Evolutionary conservation across 2,329 filamentous ascomycete species (phyloP).

Genomic region (Aspergillus luchuensis): DNA sequence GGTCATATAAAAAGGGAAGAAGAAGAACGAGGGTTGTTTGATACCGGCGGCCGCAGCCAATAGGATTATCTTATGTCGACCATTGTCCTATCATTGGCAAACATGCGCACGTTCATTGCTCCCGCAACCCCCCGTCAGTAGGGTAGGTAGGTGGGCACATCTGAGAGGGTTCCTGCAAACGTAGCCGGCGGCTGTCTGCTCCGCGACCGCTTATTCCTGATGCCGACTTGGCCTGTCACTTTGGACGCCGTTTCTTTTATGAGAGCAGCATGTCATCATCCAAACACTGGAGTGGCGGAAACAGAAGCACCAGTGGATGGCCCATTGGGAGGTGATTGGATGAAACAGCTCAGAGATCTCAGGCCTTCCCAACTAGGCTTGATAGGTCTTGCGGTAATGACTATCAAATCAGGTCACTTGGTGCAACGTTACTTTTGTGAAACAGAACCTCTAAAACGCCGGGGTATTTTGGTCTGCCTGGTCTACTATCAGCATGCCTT

Average conservation of each 20-base stretch:
- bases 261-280: constrained; percentile 9
- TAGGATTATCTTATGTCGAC: constrained; percentile 19
- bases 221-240: constrained; percentile 8
- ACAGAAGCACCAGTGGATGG: constrained; percentile 11
- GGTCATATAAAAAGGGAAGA: constrained; percentile 8
- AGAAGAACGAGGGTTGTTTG: constrained; percentile 25
- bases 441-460: constrained; percentile 37
- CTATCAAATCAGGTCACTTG: constrained; percentile 32
- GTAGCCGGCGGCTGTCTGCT: constrained; percentile 32
- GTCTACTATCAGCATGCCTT: constrained; percentile 23
- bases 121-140: constrained; percentile 10
- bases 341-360: constrained; percentile 25
- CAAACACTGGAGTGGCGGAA: constrained; percentile 9
- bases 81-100: constrained; percentile 27
- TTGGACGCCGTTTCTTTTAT: background rate
- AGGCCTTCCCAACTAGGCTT: constrained; percentile 22
- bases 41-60: constrained; percentile 27
- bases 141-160: constrained; percentile 21
- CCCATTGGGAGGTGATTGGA: constrained; percentile 20
- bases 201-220: constrained; percentile 9
- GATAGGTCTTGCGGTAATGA: constrained; percentile 27
- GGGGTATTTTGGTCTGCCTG: constrained; percentile 26
- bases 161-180: constrained; percentile 32
- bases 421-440: constrained; percentile 45
- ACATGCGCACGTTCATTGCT: constrained; percentile 26